These are phyloP conservation scores for Backusella morwellensis DNA, from an alignment of 192 early-diverging fungal species.

Conservation along the genomic window DNA sequence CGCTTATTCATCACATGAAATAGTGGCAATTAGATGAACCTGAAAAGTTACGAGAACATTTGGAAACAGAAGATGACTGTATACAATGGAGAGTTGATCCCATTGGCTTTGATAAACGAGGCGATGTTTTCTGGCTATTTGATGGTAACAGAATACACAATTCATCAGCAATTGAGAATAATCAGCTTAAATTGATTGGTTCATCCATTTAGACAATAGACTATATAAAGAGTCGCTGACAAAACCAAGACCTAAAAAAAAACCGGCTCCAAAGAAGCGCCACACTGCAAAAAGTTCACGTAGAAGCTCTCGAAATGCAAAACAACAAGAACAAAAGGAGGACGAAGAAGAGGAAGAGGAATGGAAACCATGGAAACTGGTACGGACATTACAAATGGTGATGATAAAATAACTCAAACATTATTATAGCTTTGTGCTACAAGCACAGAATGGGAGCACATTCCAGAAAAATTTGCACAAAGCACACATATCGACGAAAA, in stretches of 20 bases:
- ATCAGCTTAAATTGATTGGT: neutral
- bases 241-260: neutral
- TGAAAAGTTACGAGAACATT: slow-evolving; percentile 56
- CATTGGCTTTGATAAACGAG: slow-evolving; percentile 64
- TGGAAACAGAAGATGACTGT: slow-evolving; percentile 57
- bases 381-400: neutral
- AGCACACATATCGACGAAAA: slow-evolving; percentile 56
- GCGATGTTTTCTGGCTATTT: slow-evolving; percentile 76
- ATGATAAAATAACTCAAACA: neutral
- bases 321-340: slow-evolving; percentile 26
- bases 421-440: slow-evolving; percentile 50
- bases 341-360: slow-evolving; percentile 42
- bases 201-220: slow-evolving; percentile 58
- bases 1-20: slow-evolving; percentile 10
- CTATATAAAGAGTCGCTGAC: slow-evolving; percentile 55
- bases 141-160: slow-evolving; percentile 54
- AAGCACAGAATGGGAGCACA: slow-evolving; percentile 58
- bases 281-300: slow-evolving; percentile 21
- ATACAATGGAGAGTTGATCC: slow-evolving; percentile 73
- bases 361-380: slow-evolving; percentile 43
- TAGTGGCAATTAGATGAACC: slow-evolving; percentile 73
- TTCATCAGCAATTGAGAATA: neutral
- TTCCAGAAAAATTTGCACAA: slow-evolving; percentile 57
- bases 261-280: slow-evolving; percentile 28
- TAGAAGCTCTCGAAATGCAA: slow-evolving; percentile 23